Evolutionary conservation across 2,329 filamentous ascomycete species (phyloP).

Genomic region (Trichoderma guizhouense): DNA sequence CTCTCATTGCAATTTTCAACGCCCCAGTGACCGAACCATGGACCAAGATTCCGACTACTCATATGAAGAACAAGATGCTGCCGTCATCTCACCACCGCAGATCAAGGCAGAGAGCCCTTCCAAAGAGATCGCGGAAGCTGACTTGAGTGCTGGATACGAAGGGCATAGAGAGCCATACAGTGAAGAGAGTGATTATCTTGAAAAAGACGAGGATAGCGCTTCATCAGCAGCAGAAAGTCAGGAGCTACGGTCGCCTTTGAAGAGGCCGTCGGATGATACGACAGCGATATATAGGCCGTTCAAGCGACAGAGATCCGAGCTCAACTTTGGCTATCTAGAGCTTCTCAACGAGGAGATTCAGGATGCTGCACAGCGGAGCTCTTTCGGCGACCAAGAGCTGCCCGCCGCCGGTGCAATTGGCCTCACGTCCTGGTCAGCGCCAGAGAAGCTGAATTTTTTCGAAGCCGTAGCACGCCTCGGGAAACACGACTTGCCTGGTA

Average conservation of each 20-base stretch:
- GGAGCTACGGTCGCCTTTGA: conserved; percentile 24
- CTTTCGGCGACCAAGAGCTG: conserved; percentile 30
- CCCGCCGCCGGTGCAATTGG: conserved; percentile 59
- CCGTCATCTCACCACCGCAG: conserved; percentile 13
- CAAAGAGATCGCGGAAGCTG: background rate
- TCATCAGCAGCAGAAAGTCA: conserved; percentile 2
- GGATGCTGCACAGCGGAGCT: conserved; percentile 44
- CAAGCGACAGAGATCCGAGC: conserved; percentile 43
- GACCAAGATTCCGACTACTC: conserved; percentile 28
- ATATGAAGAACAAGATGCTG: conserved; percentile 18
- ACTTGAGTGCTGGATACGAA: background rate
- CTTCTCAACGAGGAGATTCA: conserved; percentile 57
- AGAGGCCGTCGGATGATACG: conserved; percentile 29
- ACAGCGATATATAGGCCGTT: conserved; percentile 32
- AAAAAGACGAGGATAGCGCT: background rate
- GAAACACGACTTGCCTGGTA: conserved; percentile 55
- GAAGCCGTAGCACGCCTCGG: conserved; percentile 62
- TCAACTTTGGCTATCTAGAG: conserved; percentile 47
- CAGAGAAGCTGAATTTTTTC: conserved; percentile 72
- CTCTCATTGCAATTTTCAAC: conserved; percentile 22
- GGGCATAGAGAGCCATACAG: background rate
- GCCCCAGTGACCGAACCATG: conserved; percentile 29
- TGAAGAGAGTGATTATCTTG: background rate
- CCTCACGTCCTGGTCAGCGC: conserved; percentile 62
- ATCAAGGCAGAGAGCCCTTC: conserved; percentile 11